These are phyloP conservation scores for Leucocoprinus birnbaumii DNA, from an alignment of 768 basidiomycete species.

Conservation along the genomic window DNA sequence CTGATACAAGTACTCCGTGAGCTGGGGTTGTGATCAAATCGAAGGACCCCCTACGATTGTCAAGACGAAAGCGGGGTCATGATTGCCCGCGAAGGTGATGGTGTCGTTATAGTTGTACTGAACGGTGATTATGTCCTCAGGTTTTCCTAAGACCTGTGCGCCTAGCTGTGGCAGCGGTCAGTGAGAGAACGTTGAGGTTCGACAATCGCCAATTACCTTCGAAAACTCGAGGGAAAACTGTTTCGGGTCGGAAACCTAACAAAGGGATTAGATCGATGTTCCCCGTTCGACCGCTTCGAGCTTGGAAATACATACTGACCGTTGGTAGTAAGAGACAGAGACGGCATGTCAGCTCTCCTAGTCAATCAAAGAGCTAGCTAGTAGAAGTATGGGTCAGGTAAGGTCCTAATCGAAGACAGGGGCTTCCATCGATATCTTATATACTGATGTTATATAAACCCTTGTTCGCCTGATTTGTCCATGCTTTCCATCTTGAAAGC, in stretches of 20 bases:
- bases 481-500: neutral
- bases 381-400: neutral
- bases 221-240: conserved; percentile 52
- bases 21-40: neutral
- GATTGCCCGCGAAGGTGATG: conserved; percentile 57
- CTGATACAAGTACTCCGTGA: conserved; percentile 26
- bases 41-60: conserved; percentile 42
- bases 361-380: neutral
- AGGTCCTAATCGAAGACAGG: too few relatives aligned
- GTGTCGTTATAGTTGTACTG: conserved; percentile 55
- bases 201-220: conserved; percentile 32
- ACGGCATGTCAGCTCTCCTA: conserved; percentile 30
- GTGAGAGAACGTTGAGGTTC: neutral
- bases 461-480: neutral
- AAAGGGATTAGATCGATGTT: neutral
- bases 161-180: conserved; percentile 37
- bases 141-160: conserved; percentile 52
- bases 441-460: neutral
- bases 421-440: neutral
- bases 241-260: conserved; percentile 34
- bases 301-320: too few relatives aligned
- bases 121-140: conserved; percentile 51
- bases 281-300: too few relatives aligned
- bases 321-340: conserved; percentile 41
- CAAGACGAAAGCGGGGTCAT: conserved; percentile 65